phyloP scores from a whole-genome alignment of 352 stramenopile genomes.

The Pythium pectinolyticum region DNA sequence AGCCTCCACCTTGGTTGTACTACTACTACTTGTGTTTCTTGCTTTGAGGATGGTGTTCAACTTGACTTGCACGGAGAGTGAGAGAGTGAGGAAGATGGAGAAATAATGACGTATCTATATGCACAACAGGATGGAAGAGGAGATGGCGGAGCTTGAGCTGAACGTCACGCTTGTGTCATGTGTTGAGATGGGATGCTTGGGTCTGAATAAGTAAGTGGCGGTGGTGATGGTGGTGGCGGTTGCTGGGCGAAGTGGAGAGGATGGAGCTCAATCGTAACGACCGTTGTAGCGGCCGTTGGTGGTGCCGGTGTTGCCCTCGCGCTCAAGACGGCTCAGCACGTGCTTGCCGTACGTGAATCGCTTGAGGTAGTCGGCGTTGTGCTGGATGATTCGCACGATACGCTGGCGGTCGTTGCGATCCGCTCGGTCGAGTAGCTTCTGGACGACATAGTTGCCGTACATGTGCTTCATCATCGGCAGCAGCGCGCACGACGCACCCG shows the following conservation, averaged over 20 bases:
- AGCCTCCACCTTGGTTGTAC: too few relatives aligned
- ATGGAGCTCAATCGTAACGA: conserved; percentile 30
- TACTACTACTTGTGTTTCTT: too few relatives aligned
- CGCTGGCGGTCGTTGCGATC: conserved; percentile 80
- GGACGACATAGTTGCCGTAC: conserved; percentile 96
- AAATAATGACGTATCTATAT: conserved; percentile 27
- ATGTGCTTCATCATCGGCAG: conserved; percentile 96
- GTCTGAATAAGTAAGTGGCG: conserved; percentile 1
- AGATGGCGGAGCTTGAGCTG: neutral
- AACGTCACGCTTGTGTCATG: neutral
- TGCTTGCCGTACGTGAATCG: conserved; percentile 93
- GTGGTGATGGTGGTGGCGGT: neutral
- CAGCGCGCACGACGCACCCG: conserved; percentile 68
- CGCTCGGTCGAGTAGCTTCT: conserved; percentile 94
- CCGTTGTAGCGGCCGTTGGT: conserved; percentile 2
- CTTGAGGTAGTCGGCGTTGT: conserved; percentile 90
- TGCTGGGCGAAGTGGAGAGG: neutral
- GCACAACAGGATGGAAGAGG: conserved; percentile 20
- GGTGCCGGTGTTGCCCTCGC: conserved; percentile 23
- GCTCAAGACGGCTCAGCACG: conserved; percentile 86
- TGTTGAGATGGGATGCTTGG: neutral
- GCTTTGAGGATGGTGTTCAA: conserved; percentile 15
- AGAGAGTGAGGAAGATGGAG: too few relatives aligned
- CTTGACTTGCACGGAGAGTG: conserved; percentile 25
- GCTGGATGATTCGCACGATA: conserved; percentile 90